Percentiles rank a stretch among this genome's conserved stretches.
These are phyloP conservation scores for Fraxinus platypoda DNA, from an alignment of 305 asterid genomes.

Conservation along the genomic window DNA sequence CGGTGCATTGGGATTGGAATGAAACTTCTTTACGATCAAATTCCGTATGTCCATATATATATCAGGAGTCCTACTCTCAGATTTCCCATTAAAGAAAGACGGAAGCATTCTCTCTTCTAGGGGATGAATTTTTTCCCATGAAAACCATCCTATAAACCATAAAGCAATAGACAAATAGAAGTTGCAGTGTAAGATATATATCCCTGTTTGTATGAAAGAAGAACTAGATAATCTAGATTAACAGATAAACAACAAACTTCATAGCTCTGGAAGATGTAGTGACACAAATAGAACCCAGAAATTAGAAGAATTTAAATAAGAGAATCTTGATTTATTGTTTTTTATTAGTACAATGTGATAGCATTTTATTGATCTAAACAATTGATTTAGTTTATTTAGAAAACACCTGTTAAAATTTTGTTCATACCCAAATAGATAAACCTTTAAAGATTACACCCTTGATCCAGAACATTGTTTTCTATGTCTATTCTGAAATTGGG, in stretches of 20 bases:
- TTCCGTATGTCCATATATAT: conserved; percentile 83
- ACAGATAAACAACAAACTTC: background rate
- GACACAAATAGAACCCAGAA: background rate
- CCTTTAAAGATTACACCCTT: background rate
- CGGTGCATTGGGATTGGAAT: conserved; percentile 49
- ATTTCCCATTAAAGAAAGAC: conserved; percentile 82
- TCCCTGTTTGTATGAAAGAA: background rate
- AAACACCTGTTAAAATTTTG: background rate
- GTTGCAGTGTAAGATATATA: background rate
- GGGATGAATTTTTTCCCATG: conserved; percentile 79
- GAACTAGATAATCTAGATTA: background rate
- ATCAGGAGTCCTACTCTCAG: conserved; percentile 67
- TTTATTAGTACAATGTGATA: background rate
- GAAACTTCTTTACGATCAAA: conserved; percentile 82
- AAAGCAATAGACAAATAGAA: conserved; percentile 12
- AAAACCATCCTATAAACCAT: conserved; percentile 82
- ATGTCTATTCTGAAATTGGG: background rate
- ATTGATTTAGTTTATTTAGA: background rate
- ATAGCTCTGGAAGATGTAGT: background rate
- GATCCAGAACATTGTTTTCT: background rate
- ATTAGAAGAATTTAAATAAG: background rate
- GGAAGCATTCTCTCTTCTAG: conserved; percentile 82
- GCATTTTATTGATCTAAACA: background rate
- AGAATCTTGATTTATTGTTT: background rate
- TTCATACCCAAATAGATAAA: background rate